Evolutionary conservation across 176 grass and related monocot species (phyloP).

Genomic region (Eragrostis curvula): DNA sequence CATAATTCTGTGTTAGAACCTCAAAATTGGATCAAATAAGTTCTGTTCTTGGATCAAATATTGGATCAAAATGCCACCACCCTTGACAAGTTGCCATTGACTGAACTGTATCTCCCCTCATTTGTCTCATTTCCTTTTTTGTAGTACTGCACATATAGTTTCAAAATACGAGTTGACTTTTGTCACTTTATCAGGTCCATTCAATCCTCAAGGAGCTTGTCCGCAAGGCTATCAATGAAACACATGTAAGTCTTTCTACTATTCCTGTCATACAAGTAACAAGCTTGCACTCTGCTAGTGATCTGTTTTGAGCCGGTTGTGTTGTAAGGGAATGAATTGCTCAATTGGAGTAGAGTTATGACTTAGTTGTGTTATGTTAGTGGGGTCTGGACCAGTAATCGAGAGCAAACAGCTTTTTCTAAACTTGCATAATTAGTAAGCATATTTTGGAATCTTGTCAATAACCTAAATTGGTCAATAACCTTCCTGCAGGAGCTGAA

Average conservation of each 20-base stretch:
- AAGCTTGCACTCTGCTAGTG: constrained; percentile 12
- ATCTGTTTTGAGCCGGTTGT: neutral
- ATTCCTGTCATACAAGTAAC: neutral
- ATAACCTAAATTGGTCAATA: neutral
- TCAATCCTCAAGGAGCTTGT: constrained; percentile 89
- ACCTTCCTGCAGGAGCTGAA: constrained; percentile 76
- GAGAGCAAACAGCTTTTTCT: neutral
- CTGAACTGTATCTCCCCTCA: neutral
- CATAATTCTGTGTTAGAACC: neutral
- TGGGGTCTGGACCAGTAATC: constrained; percentile 1
- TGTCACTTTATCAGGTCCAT: constrained; percentile 74
- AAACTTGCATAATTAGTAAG: neutral
- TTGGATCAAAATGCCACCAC: neutral
- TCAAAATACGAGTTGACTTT: neutral
- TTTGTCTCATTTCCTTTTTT: constrained; percentile 20
- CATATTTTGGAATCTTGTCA: neutral
- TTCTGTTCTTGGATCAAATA: neutral
- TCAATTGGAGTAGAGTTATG: neutral
- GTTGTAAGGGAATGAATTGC: neutral
- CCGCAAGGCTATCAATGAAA: constrained; percentile 91
- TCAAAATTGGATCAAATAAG: neutral
- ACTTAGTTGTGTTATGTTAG: neutral
- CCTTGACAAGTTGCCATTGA: neutral
- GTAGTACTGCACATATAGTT: neutral
- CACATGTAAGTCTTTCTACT: constrained; percentile 55